These are phyloP conservation scores for Cladosporium sp. DNA, from an alignment of 2,329 filamentous ascomycete genomes.

Conservation along the genomic window DNA sequence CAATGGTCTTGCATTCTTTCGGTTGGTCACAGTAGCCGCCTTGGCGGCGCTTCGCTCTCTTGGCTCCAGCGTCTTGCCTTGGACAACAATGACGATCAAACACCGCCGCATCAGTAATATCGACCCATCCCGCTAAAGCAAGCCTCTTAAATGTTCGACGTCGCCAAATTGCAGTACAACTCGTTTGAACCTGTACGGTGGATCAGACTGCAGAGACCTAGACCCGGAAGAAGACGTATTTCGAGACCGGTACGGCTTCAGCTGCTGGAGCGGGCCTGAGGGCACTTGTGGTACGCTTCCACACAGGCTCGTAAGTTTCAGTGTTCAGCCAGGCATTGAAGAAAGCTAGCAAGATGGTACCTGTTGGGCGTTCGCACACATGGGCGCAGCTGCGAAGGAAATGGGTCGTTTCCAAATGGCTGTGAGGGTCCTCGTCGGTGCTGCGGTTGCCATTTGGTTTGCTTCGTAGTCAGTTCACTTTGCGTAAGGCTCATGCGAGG, in stretches of 20 bases:
- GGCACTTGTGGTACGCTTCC: neutral
- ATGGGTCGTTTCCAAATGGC: neutral
- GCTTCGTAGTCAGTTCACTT: neutral
- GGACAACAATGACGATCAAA: no score
- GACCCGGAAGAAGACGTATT: neutral
- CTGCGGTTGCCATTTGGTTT: neutral
- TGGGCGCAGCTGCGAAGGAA: neutral
- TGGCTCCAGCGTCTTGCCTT: no score
- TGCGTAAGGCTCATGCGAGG: neutral
- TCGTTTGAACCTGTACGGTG: neutral
- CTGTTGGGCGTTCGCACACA: neutral
- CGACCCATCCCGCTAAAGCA: no score
- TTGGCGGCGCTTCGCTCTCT: no score
- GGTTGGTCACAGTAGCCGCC: no score
- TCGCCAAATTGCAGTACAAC: no score
- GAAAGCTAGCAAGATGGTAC: neutral
- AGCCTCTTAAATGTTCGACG: no score
- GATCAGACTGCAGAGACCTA: neutral
- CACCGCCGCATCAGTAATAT: no score
- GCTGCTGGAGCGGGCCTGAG: neutral
- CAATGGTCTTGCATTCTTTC: no score
- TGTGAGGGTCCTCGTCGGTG: neutral
- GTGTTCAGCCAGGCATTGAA: neutral
- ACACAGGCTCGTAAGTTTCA: neutral
- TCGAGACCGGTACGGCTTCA: slow-evolving; percentile 1